phyloP scores from a whole-genome alignment of 2,329 filamentous ascomycete genomes.

The Acrodontium crateriforme region DNA sequence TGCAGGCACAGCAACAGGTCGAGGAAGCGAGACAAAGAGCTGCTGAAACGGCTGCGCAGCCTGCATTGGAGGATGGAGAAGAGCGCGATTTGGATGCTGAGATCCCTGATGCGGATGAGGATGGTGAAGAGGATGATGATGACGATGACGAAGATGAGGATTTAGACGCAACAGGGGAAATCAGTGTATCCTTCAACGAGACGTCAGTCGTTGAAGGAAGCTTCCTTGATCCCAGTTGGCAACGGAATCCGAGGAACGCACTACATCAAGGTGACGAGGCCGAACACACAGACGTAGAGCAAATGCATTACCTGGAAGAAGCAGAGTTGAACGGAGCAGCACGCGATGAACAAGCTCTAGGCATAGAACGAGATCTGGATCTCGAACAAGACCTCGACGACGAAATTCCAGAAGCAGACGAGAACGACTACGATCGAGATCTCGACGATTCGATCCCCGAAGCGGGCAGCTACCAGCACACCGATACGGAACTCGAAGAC shows the following conservation, averaged over 20 bases:
- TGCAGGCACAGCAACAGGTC: slow-evolving; percentile 48
- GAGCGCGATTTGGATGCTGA: slow-evolving; percentile 32
- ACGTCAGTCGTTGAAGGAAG: slow-evolving; percentile 35
- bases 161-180: slow-evolving; percentile 36
- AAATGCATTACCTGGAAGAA: slow-evolving; percentile 27
- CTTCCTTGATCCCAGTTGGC: slow-evolving; percentile 18
- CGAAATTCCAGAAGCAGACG: slow-evolving; percentile 38
- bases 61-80: slow-evolving; percentile 39
- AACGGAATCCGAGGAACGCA: slow-evolving; percentile 1
- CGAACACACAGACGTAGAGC: slow-evolving; percentile 26
- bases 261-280: slow-evolving; percentile 22
- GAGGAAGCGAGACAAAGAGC: slow-evolving; percentile 33
- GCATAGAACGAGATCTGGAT: slow-evolving; percentile 13
- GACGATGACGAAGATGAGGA: slow-evolving; percentile 16
- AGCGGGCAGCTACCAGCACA: slow-evolving; percentile 40
- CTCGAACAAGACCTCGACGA: slow-evolving; percentile 29
- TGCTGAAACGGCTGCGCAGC: slow-evolving; percentile 26
- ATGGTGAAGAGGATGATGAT: slow-evolving; percentile 56
- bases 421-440: slow-evolving; percentile 34
- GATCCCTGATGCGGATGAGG: slow-evolving; percentile 48
- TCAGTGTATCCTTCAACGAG: slow-evolving; percentile 36
- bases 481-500: slow-evolving; percentile 38
- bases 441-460: slow-evolving; percentile 39
- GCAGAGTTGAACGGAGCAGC: slow-evolving; percentile 32
- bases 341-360: slow-evolving; percentile 34